These are phyloP conservation scores for Olyra latifolia DNA, from an alignment of 176 grass and related monocot species.

Conservation along the genomic window DNA sequence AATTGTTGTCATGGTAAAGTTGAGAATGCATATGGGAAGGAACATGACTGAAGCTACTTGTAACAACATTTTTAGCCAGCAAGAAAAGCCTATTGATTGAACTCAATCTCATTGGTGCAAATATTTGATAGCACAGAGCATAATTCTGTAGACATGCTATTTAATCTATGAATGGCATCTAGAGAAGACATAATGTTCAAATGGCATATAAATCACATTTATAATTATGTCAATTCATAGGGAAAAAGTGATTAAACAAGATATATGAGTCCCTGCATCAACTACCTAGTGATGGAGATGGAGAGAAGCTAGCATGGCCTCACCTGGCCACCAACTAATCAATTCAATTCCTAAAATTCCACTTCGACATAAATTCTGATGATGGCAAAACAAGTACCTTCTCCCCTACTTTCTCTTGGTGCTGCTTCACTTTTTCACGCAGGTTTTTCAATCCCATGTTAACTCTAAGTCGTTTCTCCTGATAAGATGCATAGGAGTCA, in stretches of 20 bases:
- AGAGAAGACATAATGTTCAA: background rate
- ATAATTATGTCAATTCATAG: background rate
- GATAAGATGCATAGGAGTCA: slow-evolving; percentile 32
- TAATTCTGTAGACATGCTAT: background rate
- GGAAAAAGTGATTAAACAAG: background rate
- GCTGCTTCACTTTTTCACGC: slow-evolving; percentile 88
- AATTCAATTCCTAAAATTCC: background rate
- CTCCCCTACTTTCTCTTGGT: slow-evolving; percentile 92
- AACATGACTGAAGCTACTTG: background rate
- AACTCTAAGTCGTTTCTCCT: slow-evolving; percentile 92
- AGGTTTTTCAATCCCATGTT: slow-evolving; percentile 93
- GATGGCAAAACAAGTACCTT: slow-evolving; percentile 52
- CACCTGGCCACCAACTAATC: background rate
- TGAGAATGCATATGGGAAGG: background rate
- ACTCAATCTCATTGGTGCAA: background rate
- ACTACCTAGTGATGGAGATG: background rate
- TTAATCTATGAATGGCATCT: background rate
- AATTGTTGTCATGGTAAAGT: slow-evolving; percentile 10
- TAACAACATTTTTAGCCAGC: background rate
- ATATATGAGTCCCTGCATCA: background rate
- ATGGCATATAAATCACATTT: background rate
- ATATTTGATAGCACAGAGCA: background rate
- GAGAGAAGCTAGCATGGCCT: background rate
- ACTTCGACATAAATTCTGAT: slow-evolving; percentile 1
- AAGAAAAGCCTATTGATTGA: background rate